phyloP scores from a whole-genome alignment of 2,329 filamentous ascomycete species.

The Phaeoacremonium minimum region DNA sequence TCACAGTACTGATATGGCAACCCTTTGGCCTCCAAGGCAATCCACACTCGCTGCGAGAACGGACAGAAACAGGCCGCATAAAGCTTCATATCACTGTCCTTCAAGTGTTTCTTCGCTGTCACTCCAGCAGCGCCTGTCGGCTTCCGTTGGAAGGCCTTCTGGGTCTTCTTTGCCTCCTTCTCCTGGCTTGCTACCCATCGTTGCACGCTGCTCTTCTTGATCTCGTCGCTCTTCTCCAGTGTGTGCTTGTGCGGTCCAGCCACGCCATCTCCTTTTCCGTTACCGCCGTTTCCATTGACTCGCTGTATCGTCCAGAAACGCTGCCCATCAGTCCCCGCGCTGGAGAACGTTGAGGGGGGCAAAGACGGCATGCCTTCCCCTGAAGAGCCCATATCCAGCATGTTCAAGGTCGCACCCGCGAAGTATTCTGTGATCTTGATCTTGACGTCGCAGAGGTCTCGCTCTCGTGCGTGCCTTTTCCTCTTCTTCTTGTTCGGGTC shows the following conservation, averaged over 20 bases:
- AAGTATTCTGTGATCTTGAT: constrained; percentile 83
- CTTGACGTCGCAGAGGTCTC: constrained; percentile 81
- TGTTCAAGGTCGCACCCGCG: constrained; percentile 41
- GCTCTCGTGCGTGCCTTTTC: constrained; percentile 68
- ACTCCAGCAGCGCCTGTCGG: constrained; percentile 66
- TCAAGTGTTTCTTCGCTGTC: constrained; percentile 67
- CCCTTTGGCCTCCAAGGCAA: constrained; percentile 75
- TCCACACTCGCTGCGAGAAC: constrained; percentile 86
- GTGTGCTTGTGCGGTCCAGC: constrained; percentile 72
- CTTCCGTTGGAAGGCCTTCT: constrained; percentile 47
- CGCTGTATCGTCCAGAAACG: constrained; percentile 72
- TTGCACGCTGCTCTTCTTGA: constrained; percentile 77
- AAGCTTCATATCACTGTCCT: constrained; percentile 68
- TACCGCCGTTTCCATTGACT: constrained; percentile 72
- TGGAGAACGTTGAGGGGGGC: constrained; percentile 14
- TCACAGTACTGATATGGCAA: constrained; percentile 83
- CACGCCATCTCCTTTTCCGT: constrained; percentile 66
- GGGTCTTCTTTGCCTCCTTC: constrained; percentile 58
- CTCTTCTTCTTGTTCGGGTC: constrained; percentile 80
- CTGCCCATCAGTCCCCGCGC: constrained; percentile 41
- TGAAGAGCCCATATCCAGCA: constrained; percentile 15
- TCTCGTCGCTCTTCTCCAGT: constrained; percentile 68
- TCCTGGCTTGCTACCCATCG: constrained; percentile 60
- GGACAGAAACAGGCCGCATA: constrained; percentile 84
- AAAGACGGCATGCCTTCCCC: constrained; percentile 16